Evolutionary conservation across 73 alveolate species (phyloP).

Genomic region (Paraurostyla sp.): DNA sequence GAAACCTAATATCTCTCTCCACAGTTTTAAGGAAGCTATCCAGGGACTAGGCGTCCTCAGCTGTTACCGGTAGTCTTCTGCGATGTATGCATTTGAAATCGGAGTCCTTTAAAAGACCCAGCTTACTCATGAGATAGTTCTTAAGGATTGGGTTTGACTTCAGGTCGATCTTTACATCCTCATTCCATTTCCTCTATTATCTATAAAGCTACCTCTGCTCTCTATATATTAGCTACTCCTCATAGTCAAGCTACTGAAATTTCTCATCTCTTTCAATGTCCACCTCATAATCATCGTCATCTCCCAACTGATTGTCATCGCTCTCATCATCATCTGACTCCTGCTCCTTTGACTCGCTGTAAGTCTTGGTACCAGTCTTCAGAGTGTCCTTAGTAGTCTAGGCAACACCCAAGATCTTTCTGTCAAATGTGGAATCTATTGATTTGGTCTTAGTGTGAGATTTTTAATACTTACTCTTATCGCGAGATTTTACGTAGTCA

Average conservation of each 20-base stretch:
- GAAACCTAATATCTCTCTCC: constrained; percentile 52
- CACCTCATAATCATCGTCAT: constrained; percentile 17
- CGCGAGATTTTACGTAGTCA: constrained; percentile 18
- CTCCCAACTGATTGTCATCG: constrained; percentile 23
- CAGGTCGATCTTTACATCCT: not conserved
- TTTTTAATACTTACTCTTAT: not conserved
- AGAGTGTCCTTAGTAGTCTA: not conserved
- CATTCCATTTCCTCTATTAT: constrained; percentile 38
- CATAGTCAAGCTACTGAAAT: constrained; percentile 20
- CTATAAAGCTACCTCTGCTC: not conserved
- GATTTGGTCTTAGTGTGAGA: not conserved
- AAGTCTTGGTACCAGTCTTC: not conserved
- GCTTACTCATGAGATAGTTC: constrained; percentile 20
- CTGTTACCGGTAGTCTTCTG: constrained; percentile 37
- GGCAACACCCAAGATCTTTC: not conserved
- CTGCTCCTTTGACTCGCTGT: constrained; percentile 2
- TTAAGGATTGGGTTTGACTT: not conserved
- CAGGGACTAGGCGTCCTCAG: not conserved
- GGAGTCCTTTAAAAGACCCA: constrained; percentile 64
- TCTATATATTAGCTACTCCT: constrained; percentile 21
- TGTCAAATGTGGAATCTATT: not conserved
- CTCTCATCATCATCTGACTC: constrained; percentile 45
- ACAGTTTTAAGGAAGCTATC: constrained; percentile 44
- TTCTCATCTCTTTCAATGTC: constrained; percentile 35
- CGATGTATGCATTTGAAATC: constrained; percentile 66